Evolutionary conservation across 768 basidiomycete genomes (phyloP), one percentile per base, ranked within the genome.

Genomic region (Panaeolus cyanescens): DNA sequence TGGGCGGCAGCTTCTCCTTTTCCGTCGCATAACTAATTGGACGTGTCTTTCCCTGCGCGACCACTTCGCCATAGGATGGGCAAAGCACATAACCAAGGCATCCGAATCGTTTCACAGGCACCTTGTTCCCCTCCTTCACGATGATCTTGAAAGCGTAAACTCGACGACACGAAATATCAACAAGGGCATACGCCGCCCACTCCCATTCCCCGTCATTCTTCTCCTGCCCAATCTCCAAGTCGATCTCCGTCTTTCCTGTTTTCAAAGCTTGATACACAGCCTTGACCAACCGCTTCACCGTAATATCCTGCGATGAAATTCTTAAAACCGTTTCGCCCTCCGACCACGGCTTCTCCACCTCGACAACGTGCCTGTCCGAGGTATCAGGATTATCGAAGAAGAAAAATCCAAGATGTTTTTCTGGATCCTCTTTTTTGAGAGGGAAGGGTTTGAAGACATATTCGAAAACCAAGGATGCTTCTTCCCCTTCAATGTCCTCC

Each of bases 81-180:
- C 76, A 77, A n/a, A 67, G 64, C 9, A 74, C 74, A 59, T 79
- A 78, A 17, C 74, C 75, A 25, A 77, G 33, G 54, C 71, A 77
- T 6, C 70, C 76, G 22, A 71, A 67, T 31, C 67, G 67, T 56
- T 75, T 74, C 56, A 63, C 65, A 0, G 61, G 42, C 2, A 68
- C 70, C 19, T 59, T 65, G 15, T 68, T 66, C 6, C 73, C 71
- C 64, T 77, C 71, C 17, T 69, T 66, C 30, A 79, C 33, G 32
- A 77, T 66, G 32, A 79, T 67, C 61, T 79, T 79, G 70, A 79
- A 73, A 2, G 75, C 78, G 40, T 79, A 79, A 6, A 79, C 75
- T 0, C 74, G 65, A 17, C 72, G 70, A 61, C 78, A 79, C 17
- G 76, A 76, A 28, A 76, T 70, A 57, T 79, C 78, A 28, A 79